Evolutionary conservation across 768 basidiomycete species (phyloP), one percentile per base, ranked within the genome.

Genomic region (Fomitopsis pulvina): DNA sequence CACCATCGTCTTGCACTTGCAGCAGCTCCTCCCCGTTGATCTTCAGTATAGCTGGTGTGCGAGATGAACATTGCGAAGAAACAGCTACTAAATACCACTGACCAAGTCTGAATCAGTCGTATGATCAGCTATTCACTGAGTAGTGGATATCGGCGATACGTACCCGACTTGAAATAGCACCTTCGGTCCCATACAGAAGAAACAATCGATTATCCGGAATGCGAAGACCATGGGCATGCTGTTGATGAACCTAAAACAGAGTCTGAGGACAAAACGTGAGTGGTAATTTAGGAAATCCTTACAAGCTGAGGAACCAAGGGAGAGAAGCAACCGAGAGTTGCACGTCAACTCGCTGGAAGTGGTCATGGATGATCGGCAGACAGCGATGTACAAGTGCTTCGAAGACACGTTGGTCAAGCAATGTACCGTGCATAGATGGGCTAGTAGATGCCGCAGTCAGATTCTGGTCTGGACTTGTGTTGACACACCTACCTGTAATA

Each of bases 91-190:
- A 37, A 37, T 39, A 11, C 14, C 44, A 74, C 78, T 64, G 59
- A 82, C 81, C 83, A 47, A 83, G 71, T 48, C 81, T 82, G 59
- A 10, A 18, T 40, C 45, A 60, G 39, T 50, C 12, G 26, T 21
- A 34, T 29, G 26, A 29, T 44, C 43, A 58, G 45, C 27, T 46
- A 11, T 10, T 20, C 46, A 26, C 37, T 32, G 9, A 50, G 8
- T n/a, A 26, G 24, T 5, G 18, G 24, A 32, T 12, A 28, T 37
- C 45, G 38, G 54, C 43, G 41, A 41, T 45, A 69, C 86, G 66
- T 64, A 93, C 91, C 93, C 95, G 47, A 99, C 91, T 79, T 99
- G 96, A 73, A 99, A 99, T 37, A 99, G 71, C 1, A 99, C 96
- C 60, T 95, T 98, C 0, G 94, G 92, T 0, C 96, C 96, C 95